phyloP scores from a whole-genome alignment of 2,329 filamentous ascomycete genomes.

The Leptographium flavum region DNA sequence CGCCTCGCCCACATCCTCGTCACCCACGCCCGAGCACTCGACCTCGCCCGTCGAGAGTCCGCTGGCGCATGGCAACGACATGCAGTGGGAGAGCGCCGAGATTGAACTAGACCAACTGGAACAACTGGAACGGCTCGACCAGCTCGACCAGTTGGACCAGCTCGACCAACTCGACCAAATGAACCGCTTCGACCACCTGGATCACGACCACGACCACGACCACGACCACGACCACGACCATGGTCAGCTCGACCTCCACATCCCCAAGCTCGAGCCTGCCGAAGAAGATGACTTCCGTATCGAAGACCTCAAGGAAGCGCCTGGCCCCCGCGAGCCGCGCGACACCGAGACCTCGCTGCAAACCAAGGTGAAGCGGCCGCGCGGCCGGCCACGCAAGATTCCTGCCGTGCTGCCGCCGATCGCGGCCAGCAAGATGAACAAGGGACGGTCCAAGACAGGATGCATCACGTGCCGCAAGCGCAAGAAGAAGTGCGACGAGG shows the following conservation, averaged over 20 bases:
- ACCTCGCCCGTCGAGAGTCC: slow-evolving; percentile 25
- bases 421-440: slow-evolving; percentile 55
- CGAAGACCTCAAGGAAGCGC: slow-evolving; percentile 34
- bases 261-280: slow-evolving; percentile 41
- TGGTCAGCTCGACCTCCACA: slow-evolving; percentile 24
- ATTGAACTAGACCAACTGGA: no score
- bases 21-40: slow-evolving; percentile 29
- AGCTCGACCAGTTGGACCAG: no score
- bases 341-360: not conserved
- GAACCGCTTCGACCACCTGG: no score
- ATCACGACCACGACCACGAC: no score
- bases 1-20: slow-evolving; percentile 22
- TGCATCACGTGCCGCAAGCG: slow-evolving; percentile 53
- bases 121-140: no score
- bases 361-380: slow-evolving; percentile 45
- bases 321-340: slow-evolving; percentile 15
- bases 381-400: slow-evolving; percentile 73
- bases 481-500: slow-evolving; percentile 62
- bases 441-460: slow-evolving; percentile 58
- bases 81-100: slow-evolving; percentile 27
- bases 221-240: no score
- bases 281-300: slow-evolving; percentile 41
- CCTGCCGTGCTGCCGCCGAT: slow-evolving; percentile 42
- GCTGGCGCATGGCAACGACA: slow-evolving; percentile 23
- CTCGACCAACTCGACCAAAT: no score